Evolutionary conservation across 2,329 filamentous ascomycete species (phyloP).

Genomic region (Ambrosiella beaveri): DNA sequence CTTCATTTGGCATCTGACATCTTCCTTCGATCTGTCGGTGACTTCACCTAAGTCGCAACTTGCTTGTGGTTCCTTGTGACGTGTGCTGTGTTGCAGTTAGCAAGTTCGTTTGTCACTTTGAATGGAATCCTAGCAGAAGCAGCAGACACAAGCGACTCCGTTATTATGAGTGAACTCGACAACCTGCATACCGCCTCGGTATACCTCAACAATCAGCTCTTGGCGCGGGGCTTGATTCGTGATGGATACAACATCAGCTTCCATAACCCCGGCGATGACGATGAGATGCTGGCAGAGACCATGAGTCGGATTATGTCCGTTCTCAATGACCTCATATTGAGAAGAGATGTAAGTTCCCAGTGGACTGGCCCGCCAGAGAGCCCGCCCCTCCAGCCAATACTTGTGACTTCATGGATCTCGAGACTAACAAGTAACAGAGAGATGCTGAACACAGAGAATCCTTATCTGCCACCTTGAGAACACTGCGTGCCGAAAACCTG

Average conservation of each 20-base stretch:
- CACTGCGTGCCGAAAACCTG: slow-evolving; percentile 55
- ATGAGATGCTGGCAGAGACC: slow-evolving; percentile 37
- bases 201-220: slow-evolving; percentile 56
- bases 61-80: not conserved
- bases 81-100: not conserved
- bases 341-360: slow-evolving; percentile 55
- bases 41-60: not conserved
- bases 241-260: slow-evolving; percentile 71
- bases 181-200: slow-evolving; percentile 50
- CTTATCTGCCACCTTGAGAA: slow-evolving; percentile 60
- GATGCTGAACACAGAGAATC: slow-evolving; percentile 80
- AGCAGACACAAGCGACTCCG: not conserved
- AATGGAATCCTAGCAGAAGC: not conserved
- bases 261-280: slow-evolving; percentile 48
- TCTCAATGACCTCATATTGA: slow-evolving; percentile 79
- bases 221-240: slow-evolving; percentile 46
- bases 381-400: not conserved
- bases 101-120: not conserved
- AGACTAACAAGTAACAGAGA: slow-evolving; percentile 35
- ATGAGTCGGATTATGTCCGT: slow-evolving; percentile 83
- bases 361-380: not conserved
- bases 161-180: slow-evolving; percentile 36
- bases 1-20: not conserved
- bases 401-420: not conserved
- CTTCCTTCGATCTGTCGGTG: not conserved